Evolutionary conservation across 495 filamentous ascomycete genomes (phyloP), one percentile per base, ranked within the genome.

Genomic region (Aspergillus hancockii): DNA sequence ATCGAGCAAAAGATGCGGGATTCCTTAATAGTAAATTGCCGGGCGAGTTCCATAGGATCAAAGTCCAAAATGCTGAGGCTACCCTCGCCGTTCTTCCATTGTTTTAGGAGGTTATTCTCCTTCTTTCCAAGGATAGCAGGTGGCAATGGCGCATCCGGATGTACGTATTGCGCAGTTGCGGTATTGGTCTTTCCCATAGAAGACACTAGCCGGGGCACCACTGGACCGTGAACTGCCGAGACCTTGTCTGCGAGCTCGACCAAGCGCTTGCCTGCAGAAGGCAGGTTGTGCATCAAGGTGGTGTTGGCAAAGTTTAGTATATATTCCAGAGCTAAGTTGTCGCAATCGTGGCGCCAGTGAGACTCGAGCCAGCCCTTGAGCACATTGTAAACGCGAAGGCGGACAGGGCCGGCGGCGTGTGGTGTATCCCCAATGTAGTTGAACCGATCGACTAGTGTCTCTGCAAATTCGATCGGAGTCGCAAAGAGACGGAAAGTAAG

Each of bases 331-430:
- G 93, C 91, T 7, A 81, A 81, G 57, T 80, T 76, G 70, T 99
- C 95, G 25, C 85, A 81, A 28, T 91, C 85, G 58, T 89, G 84
- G 25, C 89, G 86, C 95, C 95, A 99, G 74, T 98, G 91, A 3
- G 89, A 92, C 74, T 99, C 95, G 5, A 99, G 75, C 95, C 95
- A 99, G 31, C 88, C 88, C 73, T 99, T 99, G 79, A 97, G 90
- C 40, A 93, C 86, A 69, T 99, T 98, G 79, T 96, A 98, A 0
- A 97, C 91, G 16, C 95, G 85, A 34, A 98, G 79, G 34, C 93
- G 88, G 19, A 98, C 92, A 0, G 93, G 91, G 4, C 78, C 81
- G 9, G 90, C 87, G 19, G 90, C 85, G 47, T 84, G 79, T 12
- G 86, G 83, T 31, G 85, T 88, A 45, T 95, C 89, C 7, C 83